Percentiles rank a stretch among this genome's conserved stretches.
Conservation (phyloP, 192 early-diverging fungal species). For the Lobulomyces angularis region DNA sequence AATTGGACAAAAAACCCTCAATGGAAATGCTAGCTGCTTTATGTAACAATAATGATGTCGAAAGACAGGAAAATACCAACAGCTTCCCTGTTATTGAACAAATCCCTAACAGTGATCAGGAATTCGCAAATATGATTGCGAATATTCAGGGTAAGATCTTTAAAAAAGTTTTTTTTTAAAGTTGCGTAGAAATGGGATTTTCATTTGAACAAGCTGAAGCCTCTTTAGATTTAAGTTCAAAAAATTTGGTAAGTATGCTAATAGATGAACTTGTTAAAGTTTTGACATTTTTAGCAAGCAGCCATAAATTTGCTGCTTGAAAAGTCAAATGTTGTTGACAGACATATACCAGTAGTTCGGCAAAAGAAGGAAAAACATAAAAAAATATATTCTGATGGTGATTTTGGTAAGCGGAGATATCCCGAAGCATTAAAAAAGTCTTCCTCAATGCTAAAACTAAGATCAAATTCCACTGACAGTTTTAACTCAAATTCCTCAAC, state of each 20-base stretch:
- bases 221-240: slow-evolving; percentile 39
- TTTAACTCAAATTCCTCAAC: slow-evolving; percentile 2
- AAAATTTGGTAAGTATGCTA: slow-evolving; percentile 29
- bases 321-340: slow-evolving; percentile 33
- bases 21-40: too few relatives aligned
- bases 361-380: neutral
- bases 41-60: too few relatives aligned
- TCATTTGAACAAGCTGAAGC: slow-evolving; percentile 40
- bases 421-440: neutral
- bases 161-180: too few relatives aligned
- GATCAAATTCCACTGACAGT: slow-evolving; percentile 3
- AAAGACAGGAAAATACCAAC: too few relatives aligned
- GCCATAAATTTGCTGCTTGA: slow-evolving; percentile 49
- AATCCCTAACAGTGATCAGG: too few relatives aligned
- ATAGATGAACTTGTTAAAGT: neutral
- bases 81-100: too few relatives aligned
- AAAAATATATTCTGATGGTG: slow-evolving; percentile 16
- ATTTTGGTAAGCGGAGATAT: slow-evolving; percentile 6
- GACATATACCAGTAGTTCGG: slow-evolving; percentile 17
- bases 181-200: slow-evolving; percentile 70
- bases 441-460: slow-evolving; percentile 3
- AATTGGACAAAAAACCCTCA: too few relatives aligned
- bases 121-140: too few relatives aligned
- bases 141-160: too few relatives aligned
- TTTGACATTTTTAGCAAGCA: slow-evolving; percentile 27